Percentiles rank a stretch among this genome's conserved stretches.
phyloP scores from a whole-genome alignment of 306 rosid species.

The Acacia acuminata region DNA sequence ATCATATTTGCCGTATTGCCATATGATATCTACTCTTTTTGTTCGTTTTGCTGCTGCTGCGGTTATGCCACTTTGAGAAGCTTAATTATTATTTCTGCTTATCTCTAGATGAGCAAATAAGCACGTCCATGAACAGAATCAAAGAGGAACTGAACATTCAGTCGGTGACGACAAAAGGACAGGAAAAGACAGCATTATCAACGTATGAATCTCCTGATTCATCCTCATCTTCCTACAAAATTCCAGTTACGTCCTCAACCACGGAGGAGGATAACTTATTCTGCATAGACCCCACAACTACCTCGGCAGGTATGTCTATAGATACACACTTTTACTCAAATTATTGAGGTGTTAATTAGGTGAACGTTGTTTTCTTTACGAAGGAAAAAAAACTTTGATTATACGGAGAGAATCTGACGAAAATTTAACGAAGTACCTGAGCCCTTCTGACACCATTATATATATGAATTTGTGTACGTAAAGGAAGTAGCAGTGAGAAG shows the following conservation, averaged over 20 bases:
- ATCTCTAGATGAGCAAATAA: slow-evolving; percentile 47
- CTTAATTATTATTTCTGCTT: neutral
- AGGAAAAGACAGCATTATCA: slow-evolving; percentile 46
- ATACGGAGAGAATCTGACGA: neutral
- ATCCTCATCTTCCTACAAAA: slow-evolving; percentile 71
- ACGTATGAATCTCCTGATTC: slow-evolving; percentile 61
- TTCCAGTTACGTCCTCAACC: slow-evolving; percentile 37
- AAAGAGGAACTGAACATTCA: slow-evolving; percentile 44
- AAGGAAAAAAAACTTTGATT: neutral
- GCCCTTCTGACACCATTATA: neutral
- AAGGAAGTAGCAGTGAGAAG: slow-evolving; percentile 27
- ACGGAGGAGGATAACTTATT: slow-evolving; percentile 20
- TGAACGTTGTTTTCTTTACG: neutral
- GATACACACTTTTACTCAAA: neutral
- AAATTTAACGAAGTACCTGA: neutral
- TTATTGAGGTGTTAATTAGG: neutral
- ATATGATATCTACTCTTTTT: neutral
- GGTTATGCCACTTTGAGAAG: neutral
- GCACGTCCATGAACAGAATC: slow-evolving; percentile 45
- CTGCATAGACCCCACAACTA: slow-evolving; percentile 26
- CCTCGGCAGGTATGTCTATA: slow-evolving; percentile 36
- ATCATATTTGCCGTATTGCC: neutral
- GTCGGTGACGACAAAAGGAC: slow-evolving; percentile 38
- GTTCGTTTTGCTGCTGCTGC: slow-evolving; percentile 19
- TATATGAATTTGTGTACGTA: neutral